Evolutionary conservation across 1,139 yeast species (phyloP).

Genomic region (Sugiyamaella grinbergsii): DNA sequence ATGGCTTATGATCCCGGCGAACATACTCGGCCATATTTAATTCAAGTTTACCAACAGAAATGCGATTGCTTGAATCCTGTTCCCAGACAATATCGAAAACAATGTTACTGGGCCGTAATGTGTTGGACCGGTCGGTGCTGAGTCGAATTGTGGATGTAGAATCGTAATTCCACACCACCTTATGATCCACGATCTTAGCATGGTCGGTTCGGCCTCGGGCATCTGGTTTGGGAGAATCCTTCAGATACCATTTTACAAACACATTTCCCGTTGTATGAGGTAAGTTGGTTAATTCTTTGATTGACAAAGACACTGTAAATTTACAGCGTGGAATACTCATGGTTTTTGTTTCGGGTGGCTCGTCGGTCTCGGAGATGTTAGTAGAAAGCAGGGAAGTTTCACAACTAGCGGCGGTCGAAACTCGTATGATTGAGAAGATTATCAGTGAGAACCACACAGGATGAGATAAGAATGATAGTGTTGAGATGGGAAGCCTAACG

Average conservation of each 20-base stretch:
- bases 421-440: too few relatives aligned
- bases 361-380: not conserved
- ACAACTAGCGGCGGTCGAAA: too few relatives aligned
- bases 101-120: conserved; percentile 35
- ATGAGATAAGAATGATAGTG: too few relatives aligned
- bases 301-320: conserved; percentile 60
- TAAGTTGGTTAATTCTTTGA: conserved; percentile 74
- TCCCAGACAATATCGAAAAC: conserved; percentile 46
- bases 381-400: too few relatives aligned
- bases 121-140: conserved; percentile 45
- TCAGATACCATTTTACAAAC: conserved; percentile 60
- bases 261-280: conserved; percentile 79
- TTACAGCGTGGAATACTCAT: conserved; percentile 43
- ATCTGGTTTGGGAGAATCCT: conserved; percentile 48
- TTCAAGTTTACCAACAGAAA: conserved; percentile 63
- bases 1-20: conserved; percentile 54
- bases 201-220: conserved; percentile 51
- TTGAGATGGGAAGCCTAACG: too few relatives aligned
- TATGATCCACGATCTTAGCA: conserved; percentile 51
- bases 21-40: conserved; percentile 75
- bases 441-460: too few relatives aligned
- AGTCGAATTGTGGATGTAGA: conserved; percentile 47
- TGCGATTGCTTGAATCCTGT: conserved; percentile 38
- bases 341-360: not conserved
- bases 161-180: conserved; percentile 52